Conservation (phyloP, 1,284 basidiomycete species). For the Sanghuangporus weigelae region DNA sequence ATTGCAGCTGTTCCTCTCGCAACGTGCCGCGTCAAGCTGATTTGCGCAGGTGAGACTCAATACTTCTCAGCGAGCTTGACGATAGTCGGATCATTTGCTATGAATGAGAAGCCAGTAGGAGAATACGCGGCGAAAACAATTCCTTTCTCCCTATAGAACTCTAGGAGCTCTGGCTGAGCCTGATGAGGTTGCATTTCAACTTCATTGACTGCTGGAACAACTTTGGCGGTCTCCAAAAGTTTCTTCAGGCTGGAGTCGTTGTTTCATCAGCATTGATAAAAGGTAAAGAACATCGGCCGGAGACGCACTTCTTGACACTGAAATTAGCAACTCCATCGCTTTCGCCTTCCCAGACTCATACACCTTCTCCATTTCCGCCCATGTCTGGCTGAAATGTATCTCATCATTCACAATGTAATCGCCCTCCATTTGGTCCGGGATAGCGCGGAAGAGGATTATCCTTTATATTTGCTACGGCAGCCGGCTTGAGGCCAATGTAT, state of each 20-base stretch:
- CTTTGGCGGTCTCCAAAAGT: conserved; percentile 32
- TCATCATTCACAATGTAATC: conserved; percentile 31
- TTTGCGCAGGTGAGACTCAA: conserved; percentile 20
- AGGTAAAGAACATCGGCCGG: too few species aligned
- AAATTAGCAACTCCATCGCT: conserved; percentile 36
- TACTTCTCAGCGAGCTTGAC: conserved; percentile 20
- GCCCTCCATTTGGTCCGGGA: conserved; percentile 19
- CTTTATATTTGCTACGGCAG: conserved; percentile 13
- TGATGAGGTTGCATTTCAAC: conserved; percentile 38
- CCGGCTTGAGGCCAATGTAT: conserved; percentile 23
- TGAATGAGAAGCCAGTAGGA: conserved; percentile 23
- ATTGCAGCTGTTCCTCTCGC: conserved; percentile 20
- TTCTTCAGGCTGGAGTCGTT: conserved; percentile 7
- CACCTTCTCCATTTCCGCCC: conserved; percentile 47
- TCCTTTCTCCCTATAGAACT: conserved; percentile 32
- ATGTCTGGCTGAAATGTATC: conserved; percentile 42
- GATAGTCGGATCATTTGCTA: conserved; percentile 21
- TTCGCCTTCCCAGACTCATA: conserved; percentile 38
- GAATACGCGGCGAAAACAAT: conserved; percentile 42
- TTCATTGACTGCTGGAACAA: conserved; percentile 42
- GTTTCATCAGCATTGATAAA: too few species aligned
- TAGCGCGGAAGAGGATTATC: conserved; percentile 13
- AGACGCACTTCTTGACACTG: conserved; percentile 15
- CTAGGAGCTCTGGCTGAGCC: conserved; percentile 31
- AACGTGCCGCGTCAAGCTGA: conserved; percentile 22